Conservation (phyloP, 2,329 filamentous ascomycete species). For the Fusarium algeriense region DNA sequence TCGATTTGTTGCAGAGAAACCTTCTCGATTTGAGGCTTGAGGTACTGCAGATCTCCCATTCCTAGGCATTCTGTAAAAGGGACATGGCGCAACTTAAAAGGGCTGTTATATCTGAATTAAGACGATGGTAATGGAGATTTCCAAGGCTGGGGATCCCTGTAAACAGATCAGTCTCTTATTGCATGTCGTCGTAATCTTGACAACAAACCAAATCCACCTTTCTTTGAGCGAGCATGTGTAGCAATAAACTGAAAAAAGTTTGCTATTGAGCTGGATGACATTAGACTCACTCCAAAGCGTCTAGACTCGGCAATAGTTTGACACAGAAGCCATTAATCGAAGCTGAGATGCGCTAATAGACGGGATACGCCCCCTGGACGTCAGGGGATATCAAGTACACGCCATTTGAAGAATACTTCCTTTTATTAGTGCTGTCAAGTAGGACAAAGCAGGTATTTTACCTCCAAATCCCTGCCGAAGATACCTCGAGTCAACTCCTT, state of each 20-base stretch:
- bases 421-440: background rate
- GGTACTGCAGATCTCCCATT: conserved; percentile 36
- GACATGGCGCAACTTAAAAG: conserved; percentile 22
- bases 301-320: conserved; percentile 33
- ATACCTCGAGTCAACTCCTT: conserved; percentile 17
- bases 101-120: conserved; percentile 21
- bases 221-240: background rate
- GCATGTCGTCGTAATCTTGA: conserved; percentile 24
- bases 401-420: conserved; percentile 13
- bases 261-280: background rate
- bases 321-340: conserved; percentile 18
- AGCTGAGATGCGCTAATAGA: conserved; percentile 22
- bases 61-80: conserved; percentile 24
- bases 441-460: conserved; percentile 7
- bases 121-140: conserved; percentile 19
- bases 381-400: conserved; percentile 11
- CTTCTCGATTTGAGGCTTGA: conserved; percentile 25
- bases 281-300: conserved; percentile 12
- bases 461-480: conserved; percentile 8
- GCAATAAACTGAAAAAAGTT: conserved; percentile 15
- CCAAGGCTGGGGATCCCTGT: conserved; percentile 18
- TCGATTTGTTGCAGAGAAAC: conserved; percentile 17
- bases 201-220: background rate
- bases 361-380: conserved; percentile 15
- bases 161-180: conserved; percentile 2